Conservation (phyloP, 1,139 yeast species). For the Saccharomyces pastorianus region DNA sequence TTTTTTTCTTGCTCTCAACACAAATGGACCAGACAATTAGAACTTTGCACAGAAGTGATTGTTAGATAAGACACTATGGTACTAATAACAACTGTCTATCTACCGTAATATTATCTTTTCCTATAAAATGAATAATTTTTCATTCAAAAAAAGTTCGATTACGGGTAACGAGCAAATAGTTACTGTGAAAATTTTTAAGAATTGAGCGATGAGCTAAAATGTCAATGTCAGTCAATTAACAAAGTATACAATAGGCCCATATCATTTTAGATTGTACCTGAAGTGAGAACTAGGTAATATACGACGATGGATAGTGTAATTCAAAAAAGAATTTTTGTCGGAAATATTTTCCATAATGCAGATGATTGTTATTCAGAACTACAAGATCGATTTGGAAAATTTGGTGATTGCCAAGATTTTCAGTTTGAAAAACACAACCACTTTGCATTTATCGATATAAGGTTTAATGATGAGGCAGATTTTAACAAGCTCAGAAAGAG, state of each 20-base stretch:
- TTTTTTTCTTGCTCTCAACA: neutral
- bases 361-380: constrained; percentile 32
- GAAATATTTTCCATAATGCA: constrained; percentile 39
- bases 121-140: neutral
- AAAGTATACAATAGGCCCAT: neutral
- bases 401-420: constrained; percentile 40
- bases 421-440: constrained; percentile 38
- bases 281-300: neutral
- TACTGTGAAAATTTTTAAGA: neutral
- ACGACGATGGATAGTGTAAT: constrained; percentile 7
- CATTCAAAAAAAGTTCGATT: neutral
- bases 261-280: neutral
- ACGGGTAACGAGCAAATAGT: neutral
- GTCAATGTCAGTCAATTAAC: neutral
- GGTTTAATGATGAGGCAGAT: constrained; percentile 40
- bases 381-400: constrained; percentile 39
- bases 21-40: neutral
- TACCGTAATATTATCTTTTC: neutral
- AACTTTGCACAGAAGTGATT: neutral
- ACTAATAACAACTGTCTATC: neutral
- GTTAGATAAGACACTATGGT: neutral
- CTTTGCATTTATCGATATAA: constrained; percentile 63
- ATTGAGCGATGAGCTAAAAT: neutral
- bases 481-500: constrained; percentile 42
- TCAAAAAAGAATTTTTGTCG: constrained; percentile 41